These are phyloP conservation scores for Starmerella powellii DNA, from an alignment of 805 yeast genomes.

Conservation along the genomic window DNA sequence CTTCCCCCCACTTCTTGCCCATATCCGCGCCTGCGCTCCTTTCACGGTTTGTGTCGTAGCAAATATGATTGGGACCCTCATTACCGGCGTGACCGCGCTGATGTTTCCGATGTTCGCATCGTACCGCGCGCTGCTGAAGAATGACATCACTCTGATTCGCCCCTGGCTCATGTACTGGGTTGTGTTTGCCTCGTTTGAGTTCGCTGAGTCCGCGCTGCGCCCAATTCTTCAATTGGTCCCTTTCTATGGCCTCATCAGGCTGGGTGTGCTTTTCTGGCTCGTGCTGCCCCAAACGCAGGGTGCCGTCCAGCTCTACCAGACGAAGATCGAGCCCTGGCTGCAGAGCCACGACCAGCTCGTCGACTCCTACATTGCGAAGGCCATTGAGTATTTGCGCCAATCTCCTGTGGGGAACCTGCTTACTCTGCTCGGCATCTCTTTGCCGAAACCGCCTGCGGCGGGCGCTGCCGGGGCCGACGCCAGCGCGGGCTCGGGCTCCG, in stretches of 20 bases:
- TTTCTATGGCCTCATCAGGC: slow-evolving; percentile 38
- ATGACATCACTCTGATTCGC: slow-evolving; percentile 30
- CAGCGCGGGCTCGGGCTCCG: not conserved
- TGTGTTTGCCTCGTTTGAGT: slow-evolving; percentile 37
- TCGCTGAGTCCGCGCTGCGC: slow-evolving; percentile 34
- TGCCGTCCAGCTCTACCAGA: slow-evolving; percentile 33
- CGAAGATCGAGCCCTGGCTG: slow-evolving; percentile 33
- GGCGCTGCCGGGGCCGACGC: slow-evolving; percentile 1
- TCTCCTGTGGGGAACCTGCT: slow-evolving; percentile 9
- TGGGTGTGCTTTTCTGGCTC: slow-evolving; percentile 48
- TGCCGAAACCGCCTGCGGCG: slow-evolving; percentile 12
- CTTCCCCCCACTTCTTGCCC: too few relatives aligned
- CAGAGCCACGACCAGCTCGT: slow-evolving; percentile 29
- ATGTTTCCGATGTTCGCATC: slow-evolving; percentile 52
- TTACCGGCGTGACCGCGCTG: slow-evolving; percentile 23
- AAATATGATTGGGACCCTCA: slow-evolving; percentile 18
- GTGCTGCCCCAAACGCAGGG: slow-evolving; percentile 42
- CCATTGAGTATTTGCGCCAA: slow-evolving; percentile 9
- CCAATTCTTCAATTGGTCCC: slow-evolving; percentile 43
- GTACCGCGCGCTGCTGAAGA: slow-evolving; percentile 41
- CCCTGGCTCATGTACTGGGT: slow-evolving; percentile 59
- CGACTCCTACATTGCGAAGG: slow-evolving; percentile 25
- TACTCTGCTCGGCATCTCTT: slow-evolving; percentile 18
- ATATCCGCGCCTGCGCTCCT: too few relatives aligned
- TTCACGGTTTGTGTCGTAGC: not conserved